A percentile compares a stretch with the other conserved stretches of the same genome.
Evolutionary conservation across 2,329 filamentous ascomycete species (phyloP).

Genomic region (Corinectria fuckeliana): DNA sequence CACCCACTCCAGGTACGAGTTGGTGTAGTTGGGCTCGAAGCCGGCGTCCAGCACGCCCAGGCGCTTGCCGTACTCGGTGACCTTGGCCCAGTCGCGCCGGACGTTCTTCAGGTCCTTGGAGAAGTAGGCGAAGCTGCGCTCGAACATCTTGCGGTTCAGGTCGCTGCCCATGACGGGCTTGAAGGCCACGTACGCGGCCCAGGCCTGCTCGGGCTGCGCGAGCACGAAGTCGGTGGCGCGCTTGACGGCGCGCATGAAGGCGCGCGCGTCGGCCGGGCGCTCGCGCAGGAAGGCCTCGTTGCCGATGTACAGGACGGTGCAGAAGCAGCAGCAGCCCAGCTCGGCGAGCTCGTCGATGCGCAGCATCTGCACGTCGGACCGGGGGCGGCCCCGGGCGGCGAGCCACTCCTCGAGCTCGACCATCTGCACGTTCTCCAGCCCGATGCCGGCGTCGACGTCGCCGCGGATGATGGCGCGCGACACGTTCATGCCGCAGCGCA

Average conservation of each 20-base stretch:
- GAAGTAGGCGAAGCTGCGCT: slow-evolving; percentile 80
- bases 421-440: slow-evolving; percentile 84
- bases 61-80: slow-evolving; percentile 77
- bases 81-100: slow-evolving; percentile 76
- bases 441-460: slow-evolving; percentile 76
- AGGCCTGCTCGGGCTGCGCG: slow-evolving; percentile 66
- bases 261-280: slow-evolving; percentile 69
- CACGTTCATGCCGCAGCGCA: slow-evolving; percentile 84
- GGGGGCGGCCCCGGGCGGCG: slow-evolving; percentile 64
- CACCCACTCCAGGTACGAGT: slow-evolving; percentile 70
- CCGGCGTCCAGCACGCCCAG: slow-evolving; percentile 68
- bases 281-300: slow-evolving; percentile 73
- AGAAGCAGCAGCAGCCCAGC: slow-evolving; percentile 85
- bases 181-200: slow-evolving; percentile 72
- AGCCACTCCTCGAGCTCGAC: slow-evolving; percentile 83
- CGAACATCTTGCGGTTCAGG: slow-evolving; percentile 80
- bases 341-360: slow-evolving; percentile 82
- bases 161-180: slow-evolving; percentile 73
- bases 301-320: slow-evolving; percentile 80
- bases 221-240: slow-evolving; percentile 76
- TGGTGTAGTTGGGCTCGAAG: slow-evolving; percentile 78
- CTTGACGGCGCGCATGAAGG: slow-evolving; percentile 77
- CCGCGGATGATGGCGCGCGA: slow-evolving; percentile 77
- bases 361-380: slow-evolving; percentile 77
- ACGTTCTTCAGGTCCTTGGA: slow-evolving; percentile 79